Base-by-base conservation (phyloP, 345 rosid genomes). In the Citrus trifoliata region DNA sequence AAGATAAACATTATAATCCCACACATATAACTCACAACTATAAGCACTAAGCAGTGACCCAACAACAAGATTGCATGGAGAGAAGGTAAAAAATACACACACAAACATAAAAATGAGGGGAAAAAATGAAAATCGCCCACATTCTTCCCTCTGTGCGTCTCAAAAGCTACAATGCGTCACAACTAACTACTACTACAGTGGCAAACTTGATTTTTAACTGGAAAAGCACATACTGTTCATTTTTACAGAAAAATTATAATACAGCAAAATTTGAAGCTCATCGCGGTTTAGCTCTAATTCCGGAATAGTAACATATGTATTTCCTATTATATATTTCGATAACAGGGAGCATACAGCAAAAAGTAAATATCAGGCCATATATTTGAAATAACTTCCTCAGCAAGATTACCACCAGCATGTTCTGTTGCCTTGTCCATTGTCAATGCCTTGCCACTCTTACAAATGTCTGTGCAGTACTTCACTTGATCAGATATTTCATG, bases 231-330 rank as follows among this genome's bases (percentile, higher is more conserved):
- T n/a, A 53, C 6, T 55, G 13, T 7, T 55, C 48, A 37, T 67
- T 24, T 55, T 67, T 67, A 33, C 32, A 32, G 16, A 18, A 56
- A 33, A 71, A 4, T 9, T 71, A 30, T 51, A 53, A 32, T 9
- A 35, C 70, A 32, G 51, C 46, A 76, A 64, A 76, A 76, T 56
- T 67, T 76, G 67, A 38, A 56, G 56, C 56, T 67, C 62, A 75
- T 3, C 24, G 25, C 6, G 22, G 58, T 62, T 46, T 40, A n/a
- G 24, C 65, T 53, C 35, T 18, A 35, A 33, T 27, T 66, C 35
- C 19, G 0, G 24, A 67, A 4, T 3, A 25, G 33, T 10, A 16
- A 56, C 65, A 22, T n/a, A 75, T 18, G 38, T 40, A 46, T 35
- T 75, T 53, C 56, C 38, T 35, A 53, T 76, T 10, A 55, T 53